Conservation (phyloP, 2,329 filamentous ascomycete species). For the Rhynchosporium secalis region DNA sequence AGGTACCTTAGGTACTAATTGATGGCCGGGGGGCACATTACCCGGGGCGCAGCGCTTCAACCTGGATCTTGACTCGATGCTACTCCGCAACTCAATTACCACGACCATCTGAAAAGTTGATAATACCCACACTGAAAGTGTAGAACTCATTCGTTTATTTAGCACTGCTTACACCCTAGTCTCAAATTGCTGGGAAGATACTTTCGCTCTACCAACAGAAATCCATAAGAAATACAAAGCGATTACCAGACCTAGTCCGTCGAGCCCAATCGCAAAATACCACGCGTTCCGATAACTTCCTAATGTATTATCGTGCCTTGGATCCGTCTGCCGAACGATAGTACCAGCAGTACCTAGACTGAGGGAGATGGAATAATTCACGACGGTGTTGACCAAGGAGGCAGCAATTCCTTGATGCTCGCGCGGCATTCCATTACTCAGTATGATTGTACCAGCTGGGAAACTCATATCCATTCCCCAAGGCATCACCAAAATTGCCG, state of each 20-base stretch:
- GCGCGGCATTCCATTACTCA: constrained; percentile 50
- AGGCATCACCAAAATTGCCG: constrained; percentile 54
- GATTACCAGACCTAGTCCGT: constrained; percentile 28
- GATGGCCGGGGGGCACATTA: too few relatives aligned
- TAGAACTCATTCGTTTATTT: too few relatives aligned
- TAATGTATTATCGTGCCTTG: constrained; percentile 31
- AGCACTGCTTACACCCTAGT: too few relatives aligned
- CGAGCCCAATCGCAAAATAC: constrained; percentile 44
- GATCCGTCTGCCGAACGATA: constrained; percentile 34
- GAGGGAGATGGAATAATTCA: constrained; percentile 44
- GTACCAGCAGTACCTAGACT: constrained; percentile 47
- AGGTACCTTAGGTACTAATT: too few relatives aligned
- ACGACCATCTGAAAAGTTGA: too few relatives aligned
- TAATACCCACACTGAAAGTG: too few relatives aligned
- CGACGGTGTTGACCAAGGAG: constrained; percentile 48
- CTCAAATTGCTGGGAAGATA: constrained; percentile 1
- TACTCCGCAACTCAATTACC: too few relatives aligned
- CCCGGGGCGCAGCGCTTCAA: too few relatives aligned
- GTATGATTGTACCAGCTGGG: constrained; percentile 52
- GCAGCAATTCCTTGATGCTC: constrained; percentile 52
- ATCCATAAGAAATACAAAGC: constrained; percentile 18
- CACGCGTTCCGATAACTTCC: constrained; percentile 43
- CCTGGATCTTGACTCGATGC: too few relatives aligned
- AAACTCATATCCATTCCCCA: constrained; percentile 58
- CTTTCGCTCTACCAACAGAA: constrained; percentile 11